Percentiles rank a stretch among this genome's conserved stretches.
Evolutionary conservation across 2,329 filamentous ascomycete species (phyloP).

Genomic region (Sordariomycetes sp.): DNA sequence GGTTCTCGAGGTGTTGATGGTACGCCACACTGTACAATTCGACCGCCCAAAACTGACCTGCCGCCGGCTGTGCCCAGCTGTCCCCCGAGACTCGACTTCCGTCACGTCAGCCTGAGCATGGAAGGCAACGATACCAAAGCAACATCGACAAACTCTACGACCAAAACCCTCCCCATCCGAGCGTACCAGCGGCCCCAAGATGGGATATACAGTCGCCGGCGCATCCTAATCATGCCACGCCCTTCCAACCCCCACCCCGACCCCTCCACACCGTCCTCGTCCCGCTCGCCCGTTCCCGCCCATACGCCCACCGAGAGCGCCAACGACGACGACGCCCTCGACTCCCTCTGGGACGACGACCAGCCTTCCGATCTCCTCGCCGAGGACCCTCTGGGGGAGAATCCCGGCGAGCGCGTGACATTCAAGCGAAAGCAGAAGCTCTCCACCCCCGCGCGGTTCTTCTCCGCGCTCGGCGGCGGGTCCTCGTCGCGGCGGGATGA

Average conservation of each 20-base stretch:
- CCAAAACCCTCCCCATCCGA: not conserved
- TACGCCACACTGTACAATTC: not conserved
- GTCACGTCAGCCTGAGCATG: not conserved
- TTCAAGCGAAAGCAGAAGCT: slow-evolving; percentile 62
- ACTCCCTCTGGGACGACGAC: slow-evolving; percentile 31
- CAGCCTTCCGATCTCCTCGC: slow-evolving; percentile 28
- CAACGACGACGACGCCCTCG: slow-evolving; percentile 32
- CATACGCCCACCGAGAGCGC: slow-evolving; percentile 2
- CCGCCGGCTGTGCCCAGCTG: not conserved
- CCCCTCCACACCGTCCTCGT: slow-evolving; percentile 23
- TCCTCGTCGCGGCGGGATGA: slow-evolving; percentile 4
- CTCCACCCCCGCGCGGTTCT: slow-evolving; percentile 33
- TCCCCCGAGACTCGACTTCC: not conserved
- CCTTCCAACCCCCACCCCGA: slow-evolving; percentile 20
- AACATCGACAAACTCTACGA: not conserved
- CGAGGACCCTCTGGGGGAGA: slow-evolving; percentile 44
- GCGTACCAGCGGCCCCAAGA: slow-evolving; percentile 1
- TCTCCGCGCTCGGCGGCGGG: slow-evolving; percentile 33
- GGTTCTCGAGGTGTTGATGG: not conserved
- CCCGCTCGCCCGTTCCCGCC: slow-evolving; percentile 14
- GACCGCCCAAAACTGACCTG: not conserved
- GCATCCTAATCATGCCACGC: slow-evolving; percentile 25
- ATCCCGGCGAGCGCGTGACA: slow-evolving; percentile 43
- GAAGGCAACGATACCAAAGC: not conserved
- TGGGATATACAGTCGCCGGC: not conserved